These are phyloP conservation scores for Colletotrichum gloeosporioides DNA, from an alignment of 2,329 filamentous ascomycete species.

Conservation along the genomic window DNA sequence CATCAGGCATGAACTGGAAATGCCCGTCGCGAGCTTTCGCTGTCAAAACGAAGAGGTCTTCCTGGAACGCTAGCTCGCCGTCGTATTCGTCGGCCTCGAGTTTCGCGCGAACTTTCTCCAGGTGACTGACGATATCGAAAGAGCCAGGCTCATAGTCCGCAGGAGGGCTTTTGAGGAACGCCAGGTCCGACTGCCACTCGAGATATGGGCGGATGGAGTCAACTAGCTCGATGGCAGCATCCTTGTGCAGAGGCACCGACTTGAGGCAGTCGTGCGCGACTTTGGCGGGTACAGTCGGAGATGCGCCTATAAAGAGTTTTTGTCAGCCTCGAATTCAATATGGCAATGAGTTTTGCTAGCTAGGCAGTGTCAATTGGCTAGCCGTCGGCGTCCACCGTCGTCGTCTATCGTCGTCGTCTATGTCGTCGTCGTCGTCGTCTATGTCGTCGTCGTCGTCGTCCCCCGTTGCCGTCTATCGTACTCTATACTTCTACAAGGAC, in stretches of 20 bases:
- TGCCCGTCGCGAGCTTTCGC: slow-evolving; percentile 46
- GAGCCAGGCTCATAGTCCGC: slow-evolving; percentile 50
- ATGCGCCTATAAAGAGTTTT: slow-evolving; percentile 5
- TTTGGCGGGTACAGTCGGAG: slow-evolving; percentile 35
- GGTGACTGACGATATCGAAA: slow-evolving; percentile 40
- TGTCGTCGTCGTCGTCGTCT: too few species aligned
- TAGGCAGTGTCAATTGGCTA: neutral
- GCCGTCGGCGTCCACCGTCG: too few species aligned
- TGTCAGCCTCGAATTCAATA: neutral
- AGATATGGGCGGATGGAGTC: slow-evolving; percentile 43
- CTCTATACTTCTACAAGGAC: neutral
- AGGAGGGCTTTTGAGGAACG: slow-evolving; percentile 56
- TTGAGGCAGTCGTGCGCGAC: slow-evolving; percentile 40
- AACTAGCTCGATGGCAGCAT: slow-evolving; percentile 37
- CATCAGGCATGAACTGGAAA: slow-evolving; percentile 44
- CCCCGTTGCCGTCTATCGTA: too few species aligned
- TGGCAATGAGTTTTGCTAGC: neutral
- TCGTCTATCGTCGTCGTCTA: too few species aligned
- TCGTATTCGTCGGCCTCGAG: slow-evolving; percentile 37
- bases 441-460: too few species aligned
- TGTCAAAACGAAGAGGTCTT: slow-evolving; percentile 43
- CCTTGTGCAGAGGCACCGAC: slow-evolving; percentile 39
- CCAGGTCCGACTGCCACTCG: slow-evolving; percentile 52
- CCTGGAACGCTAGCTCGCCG: slow-evolving; percentile 45
- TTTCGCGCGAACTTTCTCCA: slow-evolving; percentile 35